A percentile compares a stretch with the other conserved stretches of the same genome.
These are phyloP conservation scores for Pyrenopolyporus hunteri DNA, from an alignment of 495 filamentous ascomycete species.

Conservation along the genomic window DNA sequence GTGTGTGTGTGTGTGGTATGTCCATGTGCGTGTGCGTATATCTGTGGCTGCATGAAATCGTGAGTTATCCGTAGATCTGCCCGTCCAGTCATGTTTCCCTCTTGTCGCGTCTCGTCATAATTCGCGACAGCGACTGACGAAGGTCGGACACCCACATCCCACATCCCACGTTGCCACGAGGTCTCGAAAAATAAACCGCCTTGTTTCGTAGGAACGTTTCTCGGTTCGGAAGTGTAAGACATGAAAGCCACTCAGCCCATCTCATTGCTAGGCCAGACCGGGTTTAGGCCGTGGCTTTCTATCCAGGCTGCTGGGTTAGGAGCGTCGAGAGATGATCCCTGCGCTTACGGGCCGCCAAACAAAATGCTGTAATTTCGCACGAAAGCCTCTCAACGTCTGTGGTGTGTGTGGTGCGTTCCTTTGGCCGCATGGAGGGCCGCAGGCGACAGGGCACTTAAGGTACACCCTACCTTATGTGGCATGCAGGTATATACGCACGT, in stretches of 20 bases:
- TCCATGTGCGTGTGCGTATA: slow-evolving; percentile 8
- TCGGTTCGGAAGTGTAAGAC: slow-evolving; percentile 29
- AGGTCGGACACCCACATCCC: slow-evolving; percentile 14
- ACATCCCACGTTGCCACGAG: slow-evolving; percentile 25
- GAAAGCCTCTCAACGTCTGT: slow-evolving; percentile 8
- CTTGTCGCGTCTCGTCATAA: slow-evolving; percentile 24
- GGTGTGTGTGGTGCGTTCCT: slow-evolving; percentile 33
- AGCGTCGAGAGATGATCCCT: slow-evolving; percentile 27
- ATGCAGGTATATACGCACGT: slow-evolving; percentile 32
- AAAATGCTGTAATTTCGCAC: slow-evolving; percentile 36
- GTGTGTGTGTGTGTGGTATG: slow-evolving; percentile 18
- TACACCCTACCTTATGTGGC: slow-evolving; percentile 24
- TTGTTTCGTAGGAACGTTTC: slow-evolving; percentile 10
- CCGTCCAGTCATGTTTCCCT: slow-evolving; percentile 10
- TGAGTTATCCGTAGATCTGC: slow-evolving; percentile 17
- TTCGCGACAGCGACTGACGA: slow-evolving; percentile 27
- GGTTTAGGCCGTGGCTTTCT: slow-evolving; percentile 37
- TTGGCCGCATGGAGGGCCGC: slow-evolving; percentile 37
- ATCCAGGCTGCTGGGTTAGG: slow-evolving; percentile 39
- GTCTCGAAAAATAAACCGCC: slow-evolving; percentile 25
- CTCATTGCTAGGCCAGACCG: slow-evolving; percentile 20
- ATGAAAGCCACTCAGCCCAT: slow-evolving; percentile 28
- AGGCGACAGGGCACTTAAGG: slow-evolving; percentile 28
- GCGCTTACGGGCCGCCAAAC: slow-evolving; percentile 34
- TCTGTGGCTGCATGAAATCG: slow-evolving; percentile 28